Base-by-base conservation (phyloP, 2,329 filamentous ascomycete species). In the Hypoxylon sp. region DNA sequence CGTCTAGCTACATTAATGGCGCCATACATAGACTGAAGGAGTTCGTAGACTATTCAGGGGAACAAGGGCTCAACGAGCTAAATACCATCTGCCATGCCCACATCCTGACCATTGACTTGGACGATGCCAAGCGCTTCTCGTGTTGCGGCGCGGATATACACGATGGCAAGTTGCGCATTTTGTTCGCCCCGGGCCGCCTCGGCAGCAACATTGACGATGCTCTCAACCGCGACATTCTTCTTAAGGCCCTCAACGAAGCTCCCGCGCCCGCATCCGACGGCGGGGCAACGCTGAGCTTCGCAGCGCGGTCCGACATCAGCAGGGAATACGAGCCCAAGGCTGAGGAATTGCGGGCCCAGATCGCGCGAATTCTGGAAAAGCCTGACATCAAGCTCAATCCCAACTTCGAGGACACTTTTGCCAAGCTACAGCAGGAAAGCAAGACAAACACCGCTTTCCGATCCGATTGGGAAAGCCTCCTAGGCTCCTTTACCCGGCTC, bases 121-220 rank as follows among this genome's bases (percentile, higher is more conserved):
- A 86, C 60, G 80, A 82, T 19, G 75, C 79, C 11, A 78, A 80
- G 49, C 76, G 72, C 49, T 79, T 82, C 69, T 74, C 72, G 7
- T 86, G 85, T 75, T 81, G 80, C 71, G 83, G 85, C 53, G 75
- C 66, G 63, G 80, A 81, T 56, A 76, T 88, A 49, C 73, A 76
- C 1, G 80, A 83, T 3, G 84, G 84, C 49, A 77, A 80, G 66
- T 81, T 88, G 6, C 77, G 80, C 61, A 79, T 87, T n/a, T 72
- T 86, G 43, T 87, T 87, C 75, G 70, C 76, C 14, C 76, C 79
- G 25, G 71, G 74, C 3, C 70, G 76, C 53, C 79, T 88, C 0
- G 85, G 82, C 49, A 76, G 73, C 71, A 87, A 88, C 77, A 78
- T 81, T 63, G 70, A 75, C 72, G 68, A 82, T 48, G 80, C 81